Conservation (phyloP, 352 stramenopile genomes). For the Phytophthora fragariaefolia region DNA sequence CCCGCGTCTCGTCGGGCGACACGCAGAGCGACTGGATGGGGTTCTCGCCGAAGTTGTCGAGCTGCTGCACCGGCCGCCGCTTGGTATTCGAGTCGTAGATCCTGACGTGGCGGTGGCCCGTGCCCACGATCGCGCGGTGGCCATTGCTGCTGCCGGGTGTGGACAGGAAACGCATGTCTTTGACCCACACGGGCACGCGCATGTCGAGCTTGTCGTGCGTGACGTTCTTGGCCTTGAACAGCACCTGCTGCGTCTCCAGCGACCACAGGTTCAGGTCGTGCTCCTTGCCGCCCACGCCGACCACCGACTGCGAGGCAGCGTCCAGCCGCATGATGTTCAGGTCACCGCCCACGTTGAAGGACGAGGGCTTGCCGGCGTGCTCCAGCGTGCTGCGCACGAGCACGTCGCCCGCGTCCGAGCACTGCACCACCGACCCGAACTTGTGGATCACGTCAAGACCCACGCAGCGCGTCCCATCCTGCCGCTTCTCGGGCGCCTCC, state of each 20-base stretch:
- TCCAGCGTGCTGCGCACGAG: conserved; percentile 56
- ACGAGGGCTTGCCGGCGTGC: conserved; percentile 42
- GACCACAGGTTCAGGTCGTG: conserved; percentile 84
- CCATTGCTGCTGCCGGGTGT: conserved; percentile 62
- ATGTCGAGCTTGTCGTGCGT: conserved; percentile 89
- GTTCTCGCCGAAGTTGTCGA: conserved; percentile 73
- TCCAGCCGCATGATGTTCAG: conserved; percentile 71
- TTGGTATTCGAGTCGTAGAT: conserved; percentile 92
- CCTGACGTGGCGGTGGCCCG: conserved; percentile 78
- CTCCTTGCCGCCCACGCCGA: conserved; percentile 85
- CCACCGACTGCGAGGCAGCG: conserved; percentile 49
- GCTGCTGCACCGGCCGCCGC: conserved; percentile 73
- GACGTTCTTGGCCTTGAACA: conserved; percentile 91
- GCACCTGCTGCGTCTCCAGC: conserved; percentile 72
- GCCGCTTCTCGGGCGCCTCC: conserved; percentile 10
- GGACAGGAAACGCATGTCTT: conserved; percentile 74
- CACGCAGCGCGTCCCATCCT: conserved; percentile 41
- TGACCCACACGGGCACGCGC: conserved; percentile 90
- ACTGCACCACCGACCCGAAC: conserved; percentile 76
- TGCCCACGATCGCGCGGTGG: conserved; percentile 78
- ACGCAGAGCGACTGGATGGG: conserved; percentile 76
- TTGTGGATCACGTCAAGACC: conserved; percentile 66
- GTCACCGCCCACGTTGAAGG: conserved; percentile 60
- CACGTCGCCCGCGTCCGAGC: conserved; percentile 63
- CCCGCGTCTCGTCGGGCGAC: conserved; percentile 73